Percentiles rank a stretch among this genome's conserved stretches.
phyloP scores from a whole-genome alignment of 1,284 basidiomycete genomes.

The Rhodotorula sp. region DNA sequence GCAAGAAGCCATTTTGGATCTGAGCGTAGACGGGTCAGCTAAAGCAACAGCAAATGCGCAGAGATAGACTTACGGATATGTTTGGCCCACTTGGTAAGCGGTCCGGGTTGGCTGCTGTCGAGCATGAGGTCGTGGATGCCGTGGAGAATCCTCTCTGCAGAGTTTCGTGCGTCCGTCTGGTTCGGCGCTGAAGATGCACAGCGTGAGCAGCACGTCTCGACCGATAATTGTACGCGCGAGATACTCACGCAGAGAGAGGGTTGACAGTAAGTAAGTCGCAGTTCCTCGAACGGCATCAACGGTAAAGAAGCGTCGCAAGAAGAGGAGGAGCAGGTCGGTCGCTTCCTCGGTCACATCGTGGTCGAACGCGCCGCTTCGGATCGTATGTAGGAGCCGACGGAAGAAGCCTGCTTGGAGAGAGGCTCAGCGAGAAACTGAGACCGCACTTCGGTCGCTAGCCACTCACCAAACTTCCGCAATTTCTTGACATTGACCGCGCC shows the following conservation, averaged over 20 bases:
- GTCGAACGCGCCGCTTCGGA: slow-evolving; percentile 65
- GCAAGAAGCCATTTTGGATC: slow-evolving; percentile 26
- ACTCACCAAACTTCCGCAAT: slow-evolving; percentile 44
- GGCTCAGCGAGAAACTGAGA: no score
- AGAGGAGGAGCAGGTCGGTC: slow-evolving; percentile 9
- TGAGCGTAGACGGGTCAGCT: neutral
- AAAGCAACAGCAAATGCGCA: no score
- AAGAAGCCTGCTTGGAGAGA: slow-evolving; percentile 65
- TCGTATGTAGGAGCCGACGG: slow-evolving; percentile 71
- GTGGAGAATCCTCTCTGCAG: neutral
- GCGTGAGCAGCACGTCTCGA: no score
- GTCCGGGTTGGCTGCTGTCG: neutral
- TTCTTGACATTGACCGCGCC: slow-evolving; percentile 48
- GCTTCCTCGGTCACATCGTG: slow-evolving; percentile 10
- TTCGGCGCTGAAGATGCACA: neutral
- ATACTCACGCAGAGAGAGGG: slow-evolving; percentile 5
- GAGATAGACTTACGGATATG: slow-evolving; percentile 9
- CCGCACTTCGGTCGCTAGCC: no score
- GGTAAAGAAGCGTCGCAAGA: slow-evolving; percentile 13
- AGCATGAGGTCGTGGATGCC: slow-evolving; percentile 26
- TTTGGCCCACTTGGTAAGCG: slow-evolving; percentile 25
- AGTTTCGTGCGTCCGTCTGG: neutral
- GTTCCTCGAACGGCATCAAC: slow-evolving; percentile 22
- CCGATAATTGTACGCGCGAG: no score
- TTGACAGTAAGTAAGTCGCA: slow-evolving; percentile 24